Evolutionary conservation across 352 stramenopile genomes (phyloP).

Genomic region (Phytophthora cryptogea): DNA sequence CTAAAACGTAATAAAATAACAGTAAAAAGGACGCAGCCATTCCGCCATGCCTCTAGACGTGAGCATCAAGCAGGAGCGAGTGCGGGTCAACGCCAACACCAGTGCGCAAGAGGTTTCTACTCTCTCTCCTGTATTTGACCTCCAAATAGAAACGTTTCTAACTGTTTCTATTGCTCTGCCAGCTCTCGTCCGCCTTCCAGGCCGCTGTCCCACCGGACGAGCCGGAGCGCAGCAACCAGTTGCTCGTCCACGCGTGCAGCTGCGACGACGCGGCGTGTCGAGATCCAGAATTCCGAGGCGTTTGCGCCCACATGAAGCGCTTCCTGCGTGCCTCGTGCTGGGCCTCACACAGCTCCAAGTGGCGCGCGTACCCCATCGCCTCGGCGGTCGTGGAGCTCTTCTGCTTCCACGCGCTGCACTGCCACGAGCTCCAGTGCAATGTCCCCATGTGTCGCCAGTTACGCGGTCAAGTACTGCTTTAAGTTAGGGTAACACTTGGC

Average conservation of each 20-base stretch:
- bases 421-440: constrained; percentile 39
- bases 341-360: constrained; percentile 59
- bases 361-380: constrained; percentile 42
- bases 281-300: constrained; percentile 32
- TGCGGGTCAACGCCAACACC: background rate
- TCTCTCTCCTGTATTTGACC: too few species aligned
- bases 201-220: constrained; percentile 14
- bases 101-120: background rate
- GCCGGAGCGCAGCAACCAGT: constrained; percentile 37
- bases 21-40: background rate
- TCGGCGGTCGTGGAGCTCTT: constrained; percentile 49
- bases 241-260: constrained; percentile 62
- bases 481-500: background rate
- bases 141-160: too few species aligned
- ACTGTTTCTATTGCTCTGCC: background rate
- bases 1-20: too few species aligned
- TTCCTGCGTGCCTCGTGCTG: constrained; percentile 63
- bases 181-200: constrained; percentile 21
- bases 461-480: constrained; percentile 40
- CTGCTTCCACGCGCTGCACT: constrained; percentile 56
- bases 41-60: constrained; percentile 12
- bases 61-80: constrained; percentile 23
- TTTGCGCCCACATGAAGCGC: constrained; percentile 67
- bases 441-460: constrained; percentile 50
- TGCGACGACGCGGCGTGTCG: constrained; percentile 50